Base-by-base conservation (phyloP, 2,329 filamentous ascomycete genomes). In the Fusarium devonianum region DNA sequence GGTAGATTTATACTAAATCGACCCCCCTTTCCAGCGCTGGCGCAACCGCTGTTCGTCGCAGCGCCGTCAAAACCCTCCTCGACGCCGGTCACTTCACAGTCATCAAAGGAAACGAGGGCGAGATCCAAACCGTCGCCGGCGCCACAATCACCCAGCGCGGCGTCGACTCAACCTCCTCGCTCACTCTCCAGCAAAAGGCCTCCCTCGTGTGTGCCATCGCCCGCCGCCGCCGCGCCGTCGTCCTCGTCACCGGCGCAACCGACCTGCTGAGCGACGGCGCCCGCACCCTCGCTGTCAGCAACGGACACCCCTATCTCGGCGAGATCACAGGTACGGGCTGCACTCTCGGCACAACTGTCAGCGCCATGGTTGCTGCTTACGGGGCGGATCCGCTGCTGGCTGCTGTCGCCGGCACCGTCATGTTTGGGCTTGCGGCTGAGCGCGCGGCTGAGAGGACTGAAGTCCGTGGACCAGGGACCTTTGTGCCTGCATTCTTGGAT, bases 81-180 rank as follows among this genome's bases (percentile, higher is more conserved):
- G 76, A 82, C 0, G 80, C 78, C 3, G 92, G 91, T 28, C 90
- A 90, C 70, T 89, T 96, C 64, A 85, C 90, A 69, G 78, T 97
- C 30, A 92, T 97, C 72, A 97, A 97, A 69, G 93, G 93, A 37
- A 97, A 97, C 72, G 90, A 95, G 68, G 85, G 88, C 43, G 94
- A 97, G 71, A 92, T 97, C 53, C 78, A 82, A 36, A 86, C 89
- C 3, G 85, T 93, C 1, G 82, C 81, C 28, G 88, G 87, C 30
- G 76, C 80, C 32, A 56, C 67, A 54, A 33, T 69, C 34, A 53
- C 58, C 25, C 93, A 97, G 72, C 85, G 87, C 32, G 93, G 93
- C 37, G 93, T 97, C 9, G 93, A 97, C 72, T 90, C 87, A 55
- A 82, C 81, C 4, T 84, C 84, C 67, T 84, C 62, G 67, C 78